Evolutionary conservation across 305 asterid species (phyloP), one percentile per base, ranked within the genome.

Genomic region (Fraxinus baroniana): DNA sequence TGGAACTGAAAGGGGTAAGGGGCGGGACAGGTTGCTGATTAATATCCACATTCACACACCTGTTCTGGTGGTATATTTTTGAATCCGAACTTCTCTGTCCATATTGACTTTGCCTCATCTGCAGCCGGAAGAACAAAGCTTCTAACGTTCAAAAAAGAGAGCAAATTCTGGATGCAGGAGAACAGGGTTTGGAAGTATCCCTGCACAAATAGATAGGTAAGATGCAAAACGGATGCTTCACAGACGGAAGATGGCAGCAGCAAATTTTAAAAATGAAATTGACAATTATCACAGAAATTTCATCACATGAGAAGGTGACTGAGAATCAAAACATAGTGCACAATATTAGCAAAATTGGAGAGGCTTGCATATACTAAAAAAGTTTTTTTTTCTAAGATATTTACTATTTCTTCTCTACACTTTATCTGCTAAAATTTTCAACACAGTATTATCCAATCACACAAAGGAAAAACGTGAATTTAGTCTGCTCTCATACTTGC

Each of bases 71-170:
- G 87, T 8, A 96, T 89, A 89, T 87, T 88, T 74, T 74, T 36
- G 83, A 96, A 96, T 55, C 97, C 97, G 89, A 96, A 96, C 88
- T 92, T 94, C 46, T 94, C 86, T 10, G 92, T 92, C 99, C 99
- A 96, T 76, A 96, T 96, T 79, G 98, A 89, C 83, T 90, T 91
- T 37, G 97, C 98, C 84, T 91, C 98, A 9, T 91, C 94, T 17
- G 98, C 88, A 68, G 98, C 97, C 28, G 99, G 99, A 85, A 96
- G 98, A 74, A 96, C 97, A 78, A 92, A 86, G 78, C 88, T 89
- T 85, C 89, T 91, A 9, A 96, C 90, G 22, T 89, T 87, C 90
- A 96, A 82, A 84, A 86, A 93, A 3, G 97, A 92, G 30, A 96
- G 92, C 88, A 96, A 83, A 83, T 96, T 93, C 91, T 96, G 98